Percentiles rank a stretch among this genome's conserved stretches.
Conservation (phyloP, 164 flowering plant species). For the Liquidambar formosana region DNA sequence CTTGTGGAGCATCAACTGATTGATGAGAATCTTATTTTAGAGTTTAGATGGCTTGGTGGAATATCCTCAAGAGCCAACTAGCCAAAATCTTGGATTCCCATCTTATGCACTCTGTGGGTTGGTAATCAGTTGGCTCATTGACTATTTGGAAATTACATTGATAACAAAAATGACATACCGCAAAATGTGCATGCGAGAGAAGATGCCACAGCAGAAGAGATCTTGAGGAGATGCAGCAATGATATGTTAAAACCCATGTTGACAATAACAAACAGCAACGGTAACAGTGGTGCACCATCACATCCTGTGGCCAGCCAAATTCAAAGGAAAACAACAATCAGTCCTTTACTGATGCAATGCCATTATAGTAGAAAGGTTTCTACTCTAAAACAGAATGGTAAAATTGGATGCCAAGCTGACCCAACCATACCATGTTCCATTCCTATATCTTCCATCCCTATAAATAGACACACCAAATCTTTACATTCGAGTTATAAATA, state of each 20-base stretch:
- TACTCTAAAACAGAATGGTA: background rate
- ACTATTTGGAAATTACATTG: background rate
- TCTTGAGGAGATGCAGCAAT: conserved; percentile 82
- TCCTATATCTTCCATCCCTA: too few species aligned
- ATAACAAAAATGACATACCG: conserved; percentile 38
- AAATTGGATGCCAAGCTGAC: background rate
- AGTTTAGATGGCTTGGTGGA: background rate
- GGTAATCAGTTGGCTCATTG: background rate
- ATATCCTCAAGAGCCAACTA: background rate
- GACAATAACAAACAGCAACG: conserved; percentile 71
- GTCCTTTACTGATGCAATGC: too few species aligned
- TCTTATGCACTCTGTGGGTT: background rate
- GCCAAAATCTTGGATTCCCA: background rate
- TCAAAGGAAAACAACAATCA: background rate
- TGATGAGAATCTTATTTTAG: background rate
- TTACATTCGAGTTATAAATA: background rate
- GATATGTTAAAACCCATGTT: conserved; percentile 95
- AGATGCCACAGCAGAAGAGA: conserved; percentile 93
- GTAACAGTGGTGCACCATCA: conserved; percentile 90
- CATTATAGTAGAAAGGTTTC: background rate
- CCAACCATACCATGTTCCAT: too few species aligned
- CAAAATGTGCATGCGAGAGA: conserved; percentile 88
- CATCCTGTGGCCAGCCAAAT: conserved; percentile 59
- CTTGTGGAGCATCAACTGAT: background rate
- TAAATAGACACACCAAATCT: too few species aligned